phyloP scores from a whole-genome alignment of 352 stramenopile genomes.

The Globisporangium acanthophoron region DNA sequence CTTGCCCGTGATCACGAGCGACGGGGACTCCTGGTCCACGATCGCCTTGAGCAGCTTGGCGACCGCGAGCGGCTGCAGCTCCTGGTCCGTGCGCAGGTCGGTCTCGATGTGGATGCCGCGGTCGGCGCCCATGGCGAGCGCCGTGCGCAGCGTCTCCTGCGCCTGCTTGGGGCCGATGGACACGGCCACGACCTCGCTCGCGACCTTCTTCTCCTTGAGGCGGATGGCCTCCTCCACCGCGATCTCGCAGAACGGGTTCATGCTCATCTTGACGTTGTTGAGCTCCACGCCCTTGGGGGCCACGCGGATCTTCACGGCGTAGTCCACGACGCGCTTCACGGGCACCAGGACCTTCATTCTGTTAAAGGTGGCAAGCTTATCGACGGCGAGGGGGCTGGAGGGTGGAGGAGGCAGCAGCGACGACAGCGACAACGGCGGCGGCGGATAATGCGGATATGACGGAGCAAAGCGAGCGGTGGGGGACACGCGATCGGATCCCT shows the following conservation, averaged over 20 bases:
- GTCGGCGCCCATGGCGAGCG: constrained; percentile 92
- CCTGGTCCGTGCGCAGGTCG: constrained; percentile 95
- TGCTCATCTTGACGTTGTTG: constrained; percentile 99
- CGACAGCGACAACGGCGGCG: too few relatives aligned
- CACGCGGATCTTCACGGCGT: constrained; percentile 98
- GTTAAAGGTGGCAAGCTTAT: not conserved
- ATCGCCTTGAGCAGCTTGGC: constrained; percentile 95
- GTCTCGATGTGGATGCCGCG: constrained; percentile 97
- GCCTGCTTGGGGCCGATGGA: constrained; percentile 97
- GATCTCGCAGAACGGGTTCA: constrained; percentile 99
- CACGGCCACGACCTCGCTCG: constrained; percentile 93
- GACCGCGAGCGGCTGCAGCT: constrained; percentile 97
- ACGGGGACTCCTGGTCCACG: constrained; percentile 90
- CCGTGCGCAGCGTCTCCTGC: constrained; percentile 95
- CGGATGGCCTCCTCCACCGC: constrained; percentile 97
- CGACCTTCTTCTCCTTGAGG: constrained; percentile 97
- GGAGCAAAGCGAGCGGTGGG: not conserved
- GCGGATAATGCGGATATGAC: not conserved
- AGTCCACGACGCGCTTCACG: constrained; percentile 97
- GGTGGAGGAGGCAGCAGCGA: not conserved
- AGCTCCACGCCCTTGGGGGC: constrained; percentile 93
- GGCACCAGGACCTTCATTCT: constrained; percentile 92
- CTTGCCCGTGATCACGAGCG: constrained; percentile 97
- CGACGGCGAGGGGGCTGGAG: not conserved
- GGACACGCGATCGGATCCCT: not conserved